phyloP scores from a whole-genome alignment of 371 early-diverging fungal species.

The Amoeboaphelidium protococcarum region DNA sequence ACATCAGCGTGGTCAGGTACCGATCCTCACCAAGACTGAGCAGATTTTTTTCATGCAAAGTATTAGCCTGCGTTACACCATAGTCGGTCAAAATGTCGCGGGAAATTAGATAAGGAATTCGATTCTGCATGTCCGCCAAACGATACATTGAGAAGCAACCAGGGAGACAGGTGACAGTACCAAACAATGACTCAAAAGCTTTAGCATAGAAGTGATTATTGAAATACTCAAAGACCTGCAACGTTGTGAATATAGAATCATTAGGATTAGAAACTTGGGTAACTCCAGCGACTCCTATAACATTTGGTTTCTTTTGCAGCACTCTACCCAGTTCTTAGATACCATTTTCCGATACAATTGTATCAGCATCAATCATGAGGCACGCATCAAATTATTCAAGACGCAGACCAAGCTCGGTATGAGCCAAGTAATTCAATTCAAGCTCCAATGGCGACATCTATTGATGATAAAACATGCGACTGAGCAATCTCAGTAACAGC shows the following conservation, averaged over 20 bases:
- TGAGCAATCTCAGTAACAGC: slow-evolving; percentile 93
- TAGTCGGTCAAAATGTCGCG: slow-evolving; percentile 16
- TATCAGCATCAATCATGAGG: slow-evolving; percentile 90
- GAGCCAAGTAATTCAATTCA: too few species aligned
- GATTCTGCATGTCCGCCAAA: slow-evolving; percentile 1
- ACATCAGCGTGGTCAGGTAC: slow-evolving; percentile 13
- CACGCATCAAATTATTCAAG: slow-evolving; percentile 57
- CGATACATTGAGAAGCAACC: slow-evolving; percentile 23
- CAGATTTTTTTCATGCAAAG: slow-evolving; percentile 17
- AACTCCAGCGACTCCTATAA: slow-evolving; percentile 1
- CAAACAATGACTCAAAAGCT: slow-evolving; percentile 20
- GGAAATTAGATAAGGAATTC: slow-evolving; percentile 12
- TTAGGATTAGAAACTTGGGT: slow-evolving; percentile 1
- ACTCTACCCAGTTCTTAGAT: not conserved
- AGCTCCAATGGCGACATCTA: slow-evolving; percentile 70
- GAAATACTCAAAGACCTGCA: slow-evolving; percentile 23
- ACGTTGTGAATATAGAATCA: slow-evolving; percentile 9
- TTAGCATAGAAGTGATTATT: slow-evolving; percentile 17
- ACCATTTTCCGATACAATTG: slow-evolving; percentile 46
- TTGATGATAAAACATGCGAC: too few species aligned
- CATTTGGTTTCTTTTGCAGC: too few species aligned
- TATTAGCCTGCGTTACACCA: slow-evolving; percentile 14
- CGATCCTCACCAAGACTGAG: slow-evolving; percentile 12
- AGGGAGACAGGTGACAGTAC: slow-evolving; percentile 22
- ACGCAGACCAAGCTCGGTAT: too few species aligned